These are phyloP conservation scores for Saturnispora kantuleensis DNA, from an alignment of 805 yeast species.

Conservation along the genomic window DNA sequence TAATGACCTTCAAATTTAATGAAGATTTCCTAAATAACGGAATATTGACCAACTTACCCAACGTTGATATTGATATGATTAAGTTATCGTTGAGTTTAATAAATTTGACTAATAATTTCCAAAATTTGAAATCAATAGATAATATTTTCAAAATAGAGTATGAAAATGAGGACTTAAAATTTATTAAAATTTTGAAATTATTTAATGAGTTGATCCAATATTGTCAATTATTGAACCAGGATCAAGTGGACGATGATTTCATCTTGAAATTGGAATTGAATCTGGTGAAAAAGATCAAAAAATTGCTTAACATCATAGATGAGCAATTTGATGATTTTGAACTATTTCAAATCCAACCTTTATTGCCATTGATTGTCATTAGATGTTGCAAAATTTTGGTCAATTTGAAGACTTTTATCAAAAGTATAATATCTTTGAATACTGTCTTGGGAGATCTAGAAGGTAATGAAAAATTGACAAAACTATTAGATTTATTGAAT, in stretches of 20 bases:
- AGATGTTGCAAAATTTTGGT: conserved; percentile 21
- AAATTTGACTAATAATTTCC: conserved; percentile 14
- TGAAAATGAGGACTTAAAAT: conserved; percentile 18
- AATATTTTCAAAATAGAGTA: conserved; percentile 11
- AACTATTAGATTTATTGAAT: conserved; percentile 11
- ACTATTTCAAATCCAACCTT: conserved; percentile 18
- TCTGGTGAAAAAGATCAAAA: conserved; percentile 21
- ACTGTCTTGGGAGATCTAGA: not conserved
- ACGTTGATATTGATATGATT: conserved; percentile 15
- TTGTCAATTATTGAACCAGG: conserved; percentile 7
- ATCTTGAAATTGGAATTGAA: conserved; percentile 24
- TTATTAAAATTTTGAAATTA: conserved; percentile 19
- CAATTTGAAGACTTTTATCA: conserved; percentile 12
- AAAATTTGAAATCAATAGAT: conserved; percentile 12
- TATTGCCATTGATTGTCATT: conserved; percentile 19
- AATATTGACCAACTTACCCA: conserved; percentile 6
- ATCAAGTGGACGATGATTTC: conserved; percentile 12
- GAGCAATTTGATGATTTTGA: conserved; percentile 26
- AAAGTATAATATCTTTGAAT: conserved; percentile 20
- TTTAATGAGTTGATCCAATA: conserved; percentile 17
- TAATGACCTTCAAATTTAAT: conserved; percentile 16
- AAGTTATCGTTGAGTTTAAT: conserved; percentile 20
- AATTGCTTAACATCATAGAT: conserved; percentile 21
- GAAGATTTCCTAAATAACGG: conserved; percentile 11
- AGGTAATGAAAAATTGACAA: too few species aligned